Base-by-base conservation (phyloP, 163 green algal genomes). In the Scenedesmus sp. region DNA sequence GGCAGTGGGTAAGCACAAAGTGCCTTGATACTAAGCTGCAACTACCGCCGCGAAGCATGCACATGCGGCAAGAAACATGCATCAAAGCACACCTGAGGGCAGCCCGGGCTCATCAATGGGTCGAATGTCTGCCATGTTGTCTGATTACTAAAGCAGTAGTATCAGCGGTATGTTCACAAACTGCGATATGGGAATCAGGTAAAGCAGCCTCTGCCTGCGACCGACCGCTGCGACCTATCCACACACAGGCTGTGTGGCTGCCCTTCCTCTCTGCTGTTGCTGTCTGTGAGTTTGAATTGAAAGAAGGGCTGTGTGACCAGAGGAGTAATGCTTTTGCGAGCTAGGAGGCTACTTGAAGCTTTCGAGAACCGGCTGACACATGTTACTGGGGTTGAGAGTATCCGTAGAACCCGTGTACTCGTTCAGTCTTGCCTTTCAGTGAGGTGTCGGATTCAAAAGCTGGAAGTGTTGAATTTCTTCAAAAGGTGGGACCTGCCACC, bases 81-180 rank as follows among this genome's bases (percentile, higher is more conserved):
- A 79, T 52, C 70, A 5, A 79, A 46, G 46, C 70, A 79, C 23
- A 79, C 70, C 70, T 79, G 70, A 34, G 13, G 92, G 83, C 23
- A 94, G 81, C 1, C 70, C 82, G 2, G 89, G 86, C 54, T 92
- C 88, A n/a, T 90, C 89, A 56, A 94, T 76, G 16, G 90, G 82
- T 57, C 89, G 82, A 54, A 84, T 67, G 60, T 46, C 56, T 23
- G 10, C 60, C 54, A 57, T 90, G 18, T 1, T 89, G 55, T 15
- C 23, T 52, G 18, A 52, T 2, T 52, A 1, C 5, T 79, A 6
- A 4, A 79, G 3, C 70, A 52, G 70, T 16, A 16, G 15, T 23
- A 52, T 46, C 34, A 13, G 46, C 3, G 46, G 2, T 52, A 2
- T 23, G 13, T 15, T 15, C 3, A 79, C 2, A 23, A 16, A 23